Percentiles rank a stretch among this genome's conserved stretches.
These are phyloP conservation scores for Fraxinus xanthoxyloides DNA, from an alignment of 305 asterid species.

Conservation along the genomic window DNA sequence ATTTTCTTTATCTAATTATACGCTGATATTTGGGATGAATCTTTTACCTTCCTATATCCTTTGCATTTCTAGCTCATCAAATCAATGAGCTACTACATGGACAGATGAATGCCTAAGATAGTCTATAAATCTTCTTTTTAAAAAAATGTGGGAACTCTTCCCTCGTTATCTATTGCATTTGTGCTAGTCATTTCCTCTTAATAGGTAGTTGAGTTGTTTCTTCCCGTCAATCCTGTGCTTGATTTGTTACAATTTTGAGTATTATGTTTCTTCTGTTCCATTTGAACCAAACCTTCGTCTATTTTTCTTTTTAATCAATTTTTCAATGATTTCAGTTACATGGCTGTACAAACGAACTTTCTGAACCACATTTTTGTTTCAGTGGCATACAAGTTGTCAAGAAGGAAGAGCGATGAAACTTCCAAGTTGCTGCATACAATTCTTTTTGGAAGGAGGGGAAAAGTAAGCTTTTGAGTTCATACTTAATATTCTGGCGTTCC, in stretches of 20 bases:
- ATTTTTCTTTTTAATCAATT: background rate
- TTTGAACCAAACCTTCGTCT: background rate
- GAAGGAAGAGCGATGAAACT: constrained; percentile 81
- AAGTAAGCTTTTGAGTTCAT: constrained; percentile 44
- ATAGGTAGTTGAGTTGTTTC: background rate
- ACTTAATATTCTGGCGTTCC: background rate
- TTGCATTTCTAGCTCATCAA: background rate
- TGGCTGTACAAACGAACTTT: background rate
- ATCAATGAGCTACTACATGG: background rate
- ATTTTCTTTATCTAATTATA: background rate
- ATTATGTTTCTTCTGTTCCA: background rate
- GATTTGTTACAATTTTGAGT: background rate
- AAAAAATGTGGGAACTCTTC: background rate
- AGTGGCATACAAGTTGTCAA: constrained; percentile 81
- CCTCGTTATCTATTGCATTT: background rate
- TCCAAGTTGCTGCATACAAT: constrained; percentile 70
- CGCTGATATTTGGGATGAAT: background rate
- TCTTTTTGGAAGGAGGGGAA: constrained; percentile 87
- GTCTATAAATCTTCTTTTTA: background rate
- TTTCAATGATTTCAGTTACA: background rate
- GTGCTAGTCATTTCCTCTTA: background rate
- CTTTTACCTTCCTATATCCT: background rate
- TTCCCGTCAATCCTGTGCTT: background rate
- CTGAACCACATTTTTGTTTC: constrained; percentile 31
- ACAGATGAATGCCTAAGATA: background rate